Evolutionary conservation across 2,329 filamentous ascomycete genomes (phyloP), one percentile per base, ranked within the genome.

Genomic region (Trichoderma aggressivum): DNA sequence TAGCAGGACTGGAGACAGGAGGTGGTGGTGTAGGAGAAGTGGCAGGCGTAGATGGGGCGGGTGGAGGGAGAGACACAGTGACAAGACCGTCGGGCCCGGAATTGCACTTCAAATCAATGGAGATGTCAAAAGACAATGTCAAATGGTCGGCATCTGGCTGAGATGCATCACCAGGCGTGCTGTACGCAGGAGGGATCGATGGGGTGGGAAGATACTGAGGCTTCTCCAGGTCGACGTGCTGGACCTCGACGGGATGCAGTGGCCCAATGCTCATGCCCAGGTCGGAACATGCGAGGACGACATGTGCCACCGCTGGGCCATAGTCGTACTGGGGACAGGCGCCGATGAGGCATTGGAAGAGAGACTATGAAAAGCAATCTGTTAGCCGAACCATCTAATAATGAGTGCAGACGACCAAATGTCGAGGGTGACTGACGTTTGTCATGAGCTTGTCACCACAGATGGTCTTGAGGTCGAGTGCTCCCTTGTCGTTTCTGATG

Each of bases 41-140:
- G n/a, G 53, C 16, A 11, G 43, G 8, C 28, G n/a, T 21, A 55
- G 64, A 26, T 5, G 53, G 32, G 12, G 21, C 4, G 24, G 64
- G 34, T 5, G 36, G 56, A 36, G 66, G 66, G 16, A 69, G 66
- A n/a, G 66, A 61, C 5, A 61, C 56, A 8, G 66, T 81, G 3
- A 81, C 72, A 26, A 80, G 73, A 18, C 79, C 80, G 60, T 80
- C 76, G n/a, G 75, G 68, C 1, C 79, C 79, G 65, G 78, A 75
- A 34, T 75, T 75, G 62, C 78, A 81, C 7, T 76, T 74, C 14
- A 80, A 62, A 36, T 73, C 72, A 63, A 79, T 65, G 5, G 75
- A 74, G n/a, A 80, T 73, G 24, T 75, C 73, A 64, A 78, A 72
- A 3, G 72, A 56, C 24, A 76, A 72, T 3, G 65, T 43, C 16